phyloP scores from a whole-genome alignment of 805 yeast genomes.

The Kodamaea hsintzibuensis region DNA sequence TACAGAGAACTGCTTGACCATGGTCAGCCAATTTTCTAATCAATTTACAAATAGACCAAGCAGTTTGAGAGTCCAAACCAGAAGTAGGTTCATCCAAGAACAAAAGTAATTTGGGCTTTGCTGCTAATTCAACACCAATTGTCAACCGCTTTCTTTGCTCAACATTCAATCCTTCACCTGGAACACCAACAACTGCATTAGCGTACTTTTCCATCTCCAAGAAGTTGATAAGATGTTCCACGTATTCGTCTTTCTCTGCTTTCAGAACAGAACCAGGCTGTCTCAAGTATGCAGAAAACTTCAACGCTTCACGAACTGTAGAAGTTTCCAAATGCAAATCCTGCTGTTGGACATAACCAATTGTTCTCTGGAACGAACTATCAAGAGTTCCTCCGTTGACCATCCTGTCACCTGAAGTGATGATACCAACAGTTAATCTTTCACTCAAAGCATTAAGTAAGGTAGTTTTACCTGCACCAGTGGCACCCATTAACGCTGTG shows the following conservation, averaged over 20 bases:
- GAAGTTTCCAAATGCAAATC: constrained; percentile 53
- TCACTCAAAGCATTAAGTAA: constrained; percentile 54
- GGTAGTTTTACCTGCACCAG: constrained; percentile 67
- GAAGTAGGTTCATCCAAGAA: constrained; percentile 65
- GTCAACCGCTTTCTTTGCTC: constrained; percentile 56
- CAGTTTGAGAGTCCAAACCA: constrained; percentile 59
- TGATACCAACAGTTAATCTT: constrained; percentile 55
- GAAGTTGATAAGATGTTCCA: constrained; percentile 50
- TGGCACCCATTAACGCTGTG: constrained; percentile 63
- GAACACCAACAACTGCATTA: constrained; percentile 50
- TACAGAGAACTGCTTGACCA: constrained; percentile 58
- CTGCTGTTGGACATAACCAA: constrained; percentile 63
- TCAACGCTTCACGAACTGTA: constrained; percentile 55
- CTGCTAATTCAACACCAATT: constrained; percentile 56
- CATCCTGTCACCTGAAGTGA: constrained; percentile 54
- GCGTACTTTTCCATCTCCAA: constrained; percentile 55
- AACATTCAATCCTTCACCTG: constrained; percentile 53
- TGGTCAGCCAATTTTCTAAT: constrained; percentile 50
- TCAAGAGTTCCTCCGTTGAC: constrained; percentile 55
- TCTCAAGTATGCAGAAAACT: constrained; percentile 52
- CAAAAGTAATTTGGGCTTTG: constrained; percentile 52
- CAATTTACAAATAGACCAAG: constrained; percentile 58
- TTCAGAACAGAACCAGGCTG: constrained; percentile 42
- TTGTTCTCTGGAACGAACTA: constrained; percentile 51
- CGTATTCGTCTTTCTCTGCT: constrained; percentile 49